Evolutionary conservation across 2,329 filamentous ascomycete genomes (phyloP), one percentile per base, ranked within the genome.

Genomic region (Ascochyta lentis): DNA sequence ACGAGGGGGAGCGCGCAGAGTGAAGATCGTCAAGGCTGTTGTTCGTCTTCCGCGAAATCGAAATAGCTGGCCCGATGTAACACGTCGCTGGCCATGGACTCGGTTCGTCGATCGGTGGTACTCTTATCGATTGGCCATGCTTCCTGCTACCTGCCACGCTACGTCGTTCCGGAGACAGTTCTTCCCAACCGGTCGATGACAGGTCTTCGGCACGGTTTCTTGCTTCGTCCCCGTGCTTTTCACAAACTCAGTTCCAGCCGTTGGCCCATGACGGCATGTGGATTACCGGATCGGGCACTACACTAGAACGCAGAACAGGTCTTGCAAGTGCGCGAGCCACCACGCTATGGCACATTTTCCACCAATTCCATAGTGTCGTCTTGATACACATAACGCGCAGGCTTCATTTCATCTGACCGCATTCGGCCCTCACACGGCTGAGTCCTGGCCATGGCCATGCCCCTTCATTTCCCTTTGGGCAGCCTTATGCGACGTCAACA

Each of bases 61-160:
- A 54, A 59, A 50, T 12, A 46, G 16, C 47, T 53, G 52, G 64
- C 58, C 54, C 62, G 53, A 55, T 58, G 64, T 66, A 66, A 69
- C 64, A 63, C 56, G 55, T 59, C 55, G 58, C 51, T 58, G 55
- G 61, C 49, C 58, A 54, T 49, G 50, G 62, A 64, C 63, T 68
- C 64, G 64, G 61, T 58, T 58, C 49, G 57, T 24, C 46, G 53
- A 56, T 56, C 53, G 53, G 47, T 56, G 53, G 53, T 56, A 60
- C 61, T 65, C 69, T 71, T 72, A 73, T 76, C 72, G 72, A 74
- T 75, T 76, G 69, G 71, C 66, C 65, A 65, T 71, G 66, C 29
- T 29, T 4, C 27, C 27, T 15, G 12, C 63, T 57, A 56, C 60
- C 37, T 67, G 68, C 67, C 68, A 65, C 63, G 65, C 66, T 67